A percentile compares a stretch with the other conserved stretches of the same genome.
These are phyloP conservation scores for Maudiozyma barnettii DNA, from an alignment of 805 yeast species.

Conservation along the genomic window DNA sequence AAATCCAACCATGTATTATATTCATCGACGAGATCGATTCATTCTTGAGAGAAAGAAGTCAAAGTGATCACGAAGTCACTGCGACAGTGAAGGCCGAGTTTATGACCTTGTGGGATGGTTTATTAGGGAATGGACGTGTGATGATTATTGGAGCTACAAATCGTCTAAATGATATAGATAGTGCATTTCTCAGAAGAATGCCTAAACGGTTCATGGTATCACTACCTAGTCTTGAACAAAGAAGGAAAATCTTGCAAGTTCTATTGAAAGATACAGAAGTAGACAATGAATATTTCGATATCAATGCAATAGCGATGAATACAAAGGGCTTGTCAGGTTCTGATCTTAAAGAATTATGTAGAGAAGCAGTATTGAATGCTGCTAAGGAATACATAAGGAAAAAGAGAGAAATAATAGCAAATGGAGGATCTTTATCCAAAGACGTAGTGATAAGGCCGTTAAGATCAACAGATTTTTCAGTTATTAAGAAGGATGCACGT, in stretches of 20 bases:
- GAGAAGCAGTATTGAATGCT: constrained; percentile 87
- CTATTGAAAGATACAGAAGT: constrained; percentile 56
- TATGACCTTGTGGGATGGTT: constrained; percentile 96
- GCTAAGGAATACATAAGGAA: constrained; percentile 73
- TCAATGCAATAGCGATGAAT: constrained; percentile 46
- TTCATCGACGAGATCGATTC: constrained; percentile 96
- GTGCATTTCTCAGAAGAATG: constrained; percentile 84
- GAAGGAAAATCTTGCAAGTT: constrained; percentile 60
- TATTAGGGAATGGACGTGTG: constrained; percentile 65
- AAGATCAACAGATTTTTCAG: constrained; percentile 50
- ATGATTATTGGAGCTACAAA: constrained; percentile 93
- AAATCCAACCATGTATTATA: constrained; percentile 87
- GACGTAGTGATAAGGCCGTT: constrained; percentile 34
- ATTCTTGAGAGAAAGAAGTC: constrained; percentile 74
- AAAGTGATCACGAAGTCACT: constrained; percentile 89
- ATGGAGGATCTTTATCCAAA: not conserved
- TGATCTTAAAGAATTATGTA: constrained; percentile 80
- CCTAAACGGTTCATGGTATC: constrained; percentile 80
- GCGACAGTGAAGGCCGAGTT: constrained; percentile 92
- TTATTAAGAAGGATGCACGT: constrained; percentile 17
- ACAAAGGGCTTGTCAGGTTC: constrained; percentile 84
- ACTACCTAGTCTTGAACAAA: constrained; percentile 59
- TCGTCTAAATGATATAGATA: constrained; percentile 82
- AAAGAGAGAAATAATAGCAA: constrained; percentile 37
- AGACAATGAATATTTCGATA: constrained; percentile 46